Percentiles rank a stretch among this genome's conserved stretches.
phyloP scores from a whole-genome alignment of 768 basidiomycete species.

The Boletus sensibilis region DNA sequence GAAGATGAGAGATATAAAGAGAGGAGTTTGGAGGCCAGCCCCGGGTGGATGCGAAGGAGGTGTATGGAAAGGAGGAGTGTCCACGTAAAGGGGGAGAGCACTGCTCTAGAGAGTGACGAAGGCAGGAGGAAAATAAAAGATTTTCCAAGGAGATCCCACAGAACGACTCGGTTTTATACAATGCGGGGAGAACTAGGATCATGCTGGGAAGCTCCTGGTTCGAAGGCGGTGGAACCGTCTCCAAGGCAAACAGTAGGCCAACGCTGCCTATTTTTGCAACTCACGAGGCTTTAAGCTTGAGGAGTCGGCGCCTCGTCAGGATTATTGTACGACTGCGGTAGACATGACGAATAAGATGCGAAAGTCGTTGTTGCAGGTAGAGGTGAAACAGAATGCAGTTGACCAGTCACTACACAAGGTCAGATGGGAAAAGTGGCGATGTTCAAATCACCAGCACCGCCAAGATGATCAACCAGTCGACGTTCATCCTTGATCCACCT shows the following conservation, averaged over 20 bases:
- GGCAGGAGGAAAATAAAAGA: no score
- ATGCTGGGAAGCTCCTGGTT: not conserved
- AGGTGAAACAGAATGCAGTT: not conserved
- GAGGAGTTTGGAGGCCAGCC: slow-evolving; percentile 19
- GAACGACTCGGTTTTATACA: not conserved
- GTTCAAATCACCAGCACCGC: no score
- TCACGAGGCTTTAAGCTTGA: not conserved
- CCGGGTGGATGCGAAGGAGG: not conserved
- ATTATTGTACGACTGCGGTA: no score
- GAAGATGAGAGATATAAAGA: not conserved
- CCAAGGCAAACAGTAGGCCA: not conserved
- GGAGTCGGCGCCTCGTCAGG: not conserved
- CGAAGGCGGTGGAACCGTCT: not conserved
- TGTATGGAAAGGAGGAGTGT: no score
- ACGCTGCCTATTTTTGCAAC: not conserved
- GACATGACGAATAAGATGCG: not conserved
- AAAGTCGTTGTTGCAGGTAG: no score
- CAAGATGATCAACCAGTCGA: not conserved
- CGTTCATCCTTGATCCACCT: not conserved
- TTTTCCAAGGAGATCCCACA: not conserved
- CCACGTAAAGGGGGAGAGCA: not conserved
- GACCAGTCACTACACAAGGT: no score
- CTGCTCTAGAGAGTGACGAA: not conserved
- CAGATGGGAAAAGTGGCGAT: no score
- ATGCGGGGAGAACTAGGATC: not conserved